Evolutionary conservation across 2,329 filamentous ascomycete species (phyloP).

Genomic region (Cordyceps pruinosa): DNA sequence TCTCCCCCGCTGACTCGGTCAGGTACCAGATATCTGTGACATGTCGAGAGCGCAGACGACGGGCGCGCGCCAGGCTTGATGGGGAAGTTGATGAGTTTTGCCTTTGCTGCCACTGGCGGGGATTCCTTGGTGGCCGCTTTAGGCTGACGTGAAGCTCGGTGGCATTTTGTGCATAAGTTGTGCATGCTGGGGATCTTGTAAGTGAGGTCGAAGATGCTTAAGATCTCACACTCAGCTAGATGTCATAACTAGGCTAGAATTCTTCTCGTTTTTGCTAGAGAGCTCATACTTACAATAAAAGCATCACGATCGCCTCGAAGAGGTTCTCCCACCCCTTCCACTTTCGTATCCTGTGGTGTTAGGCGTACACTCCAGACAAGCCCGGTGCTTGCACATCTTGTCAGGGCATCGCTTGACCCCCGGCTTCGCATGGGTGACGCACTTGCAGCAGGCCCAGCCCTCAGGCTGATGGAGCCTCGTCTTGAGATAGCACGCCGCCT

Average conservation of each 20-base stretch:
- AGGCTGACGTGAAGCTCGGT: neutral
- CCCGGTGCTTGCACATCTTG: neutral
- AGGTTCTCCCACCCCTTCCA: no score
- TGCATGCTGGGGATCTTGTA: no score
- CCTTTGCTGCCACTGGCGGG: constrained; percentile 2
- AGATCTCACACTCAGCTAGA: no score
- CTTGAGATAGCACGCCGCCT: neutral
- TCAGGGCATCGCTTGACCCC: neutral
- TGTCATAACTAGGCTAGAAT: no score
- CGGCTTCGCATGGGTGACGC: neutral
- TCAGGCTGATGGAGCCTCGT: neutral
- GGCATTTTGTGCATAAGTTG: neutral
- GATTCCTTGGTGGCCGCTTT: neutral
- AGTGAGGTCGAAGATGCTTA: no score
- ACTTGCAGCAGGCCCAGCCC: neutral
- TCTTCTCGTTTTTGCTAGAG: no score
- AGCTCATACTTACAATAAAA: no score
- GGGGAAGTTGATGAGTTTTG: constrained; percentile 9
- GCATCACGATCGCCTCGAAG: no score
- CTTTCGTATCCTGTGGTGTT: no score
- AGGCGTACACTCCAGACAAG: no score
- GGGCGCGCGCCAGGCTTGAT: neutral
- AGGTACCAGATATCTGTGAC: neutral
- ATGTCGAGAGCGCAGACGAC: neutral
- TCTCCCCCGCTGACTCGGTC: neutral